These are phyloP conservation scores for Tylopilus rubrobrunneus DNA, from an alignment of 768 basidiomycete species.

Conservation along the genomic window DNA sequence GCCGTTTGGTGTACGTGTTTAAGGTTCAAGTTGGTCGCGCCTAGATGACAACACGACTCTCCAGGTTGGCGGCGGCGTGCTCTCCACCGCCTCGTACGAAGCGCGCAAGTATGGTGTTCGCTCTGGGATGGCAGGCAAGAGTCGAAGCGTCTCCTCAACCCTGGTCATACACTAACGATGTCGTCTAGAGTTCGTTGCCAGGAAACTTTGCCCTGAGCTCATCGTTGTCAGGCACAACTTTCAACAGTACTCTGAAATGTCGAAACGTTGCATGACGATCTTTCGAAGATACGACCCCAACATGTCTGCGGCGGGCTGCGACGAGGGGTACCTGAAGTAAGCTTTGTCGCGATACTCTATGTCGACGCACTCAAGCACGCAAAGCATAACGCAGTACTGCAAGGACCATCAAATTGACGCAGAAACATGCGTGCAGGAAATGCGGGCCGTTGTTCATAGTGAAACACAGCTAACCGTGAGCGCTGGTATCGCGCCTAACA, in stretches of 20 bases:
- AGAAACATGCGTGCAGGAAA: conserved; percentile 72
- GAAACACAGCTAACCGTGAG: conserved; percentile 89
- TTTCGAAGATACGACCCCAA: conserved; percentile 69
- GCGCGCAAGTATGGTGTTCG: conserved; percentile 88
- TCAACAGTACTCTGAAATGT: conserved; percentile 65
- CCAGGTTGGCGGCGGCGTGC: conserved; percentile 76
- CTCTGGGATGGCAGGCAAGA: conserved; percentile 89
- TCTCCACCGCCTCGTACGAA: conserved; percentile 89
- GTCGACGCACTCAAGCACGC: conserved; percentile 6
- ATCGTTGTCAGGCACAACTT: conserved; percentile 61
- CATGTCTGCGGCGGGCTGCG: conserved; percentile 74
- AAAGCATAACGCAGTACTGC: conserved; percentile 84
- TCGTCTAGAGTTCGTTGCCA: conserved; percentile 76
- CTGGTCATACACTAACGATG: not conserved
- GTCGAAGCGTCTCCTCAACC: not conserved
- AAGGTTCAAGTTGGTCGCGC: too few relatives aligned
- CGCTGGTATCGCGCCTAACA: conserved; percentile 94
- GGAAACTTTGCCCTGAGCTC: conserved; percentile 89
- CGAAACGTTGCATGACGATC: conserved; percentile 64
- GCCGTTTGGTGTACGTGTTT: conserved; percentile 59
- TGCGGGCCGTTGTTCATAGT: conserved; percentile 66
- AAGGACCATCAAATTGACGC: conserved; percentile 57
- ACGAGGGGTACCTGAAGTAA: conserved; percentile 91
- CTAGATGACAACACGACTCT: conserved; percentile 8
- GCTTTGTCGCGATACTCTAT: conserved; percentile 18